Evolutionary conservation across 345 rosid species (phyloP).

Genomic region (Gossypium herbaceum): DNA sequence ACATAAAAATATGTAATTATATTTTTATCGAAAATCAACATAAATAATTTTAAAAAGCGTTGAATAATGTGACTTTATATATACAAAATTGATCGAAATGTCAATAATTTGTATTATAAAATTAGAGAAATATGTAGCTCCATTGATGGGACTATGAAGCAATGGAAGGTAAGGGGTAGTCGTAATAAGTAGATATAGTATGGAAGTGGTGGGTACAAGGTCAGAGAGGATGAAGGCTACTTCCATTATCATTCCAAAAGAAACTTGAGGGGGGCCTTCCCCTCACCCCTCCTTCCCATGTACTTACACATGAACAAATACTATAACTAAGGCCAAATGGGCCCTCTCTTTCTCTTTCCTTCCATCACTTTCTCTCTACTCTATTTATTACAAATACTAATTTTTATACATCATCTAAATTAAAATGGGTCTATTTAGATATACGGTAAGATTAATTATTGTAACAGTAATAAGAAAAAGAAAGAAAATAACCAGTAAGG

Average conservation of each 20-base stretch:
- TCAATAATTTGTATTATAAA: no score
- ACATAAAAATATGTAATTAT: no score
- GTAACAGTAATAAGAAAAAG: no score
- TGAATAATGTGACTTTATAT: no score
- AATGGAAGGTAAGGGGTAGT: no score
- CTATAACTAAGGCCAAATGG: constrained; percentile 38
- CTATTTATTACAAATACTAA: constrained; percentile 28
- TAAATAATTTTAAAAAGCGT: no score
- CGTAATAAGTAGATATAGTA: background rate
- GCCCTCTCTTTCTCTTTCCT: constrained; percentile 24
- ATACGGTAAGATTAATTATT: background rate
- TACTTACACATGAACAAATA: constrained; percentile 33
- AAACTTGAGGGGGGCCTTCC: constrained; percentile 15
- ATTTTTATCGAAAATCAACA: no score
- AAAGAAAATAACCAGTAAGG: no score
- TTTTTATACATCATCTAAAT: background rate
- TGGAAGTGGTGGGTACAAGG: constrained; percentile 26
- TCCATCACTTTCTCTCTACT: constrained; percentile 28
- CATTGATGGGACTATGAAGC: no score
- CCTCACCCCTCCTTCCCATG: constrained; percentile 10
- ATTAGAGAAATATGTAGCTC: no score
- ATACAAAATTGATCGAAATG: no score
- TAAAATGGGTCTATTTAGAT: no score
- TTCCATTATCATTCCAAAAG: constrained; percentile 27
- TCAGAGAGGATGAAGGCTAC: constrained; percentile 53